Base-by-base conservation (phyloP, 1,284 basidiomycete species). In the Rhodotorula sp. region DNA sequence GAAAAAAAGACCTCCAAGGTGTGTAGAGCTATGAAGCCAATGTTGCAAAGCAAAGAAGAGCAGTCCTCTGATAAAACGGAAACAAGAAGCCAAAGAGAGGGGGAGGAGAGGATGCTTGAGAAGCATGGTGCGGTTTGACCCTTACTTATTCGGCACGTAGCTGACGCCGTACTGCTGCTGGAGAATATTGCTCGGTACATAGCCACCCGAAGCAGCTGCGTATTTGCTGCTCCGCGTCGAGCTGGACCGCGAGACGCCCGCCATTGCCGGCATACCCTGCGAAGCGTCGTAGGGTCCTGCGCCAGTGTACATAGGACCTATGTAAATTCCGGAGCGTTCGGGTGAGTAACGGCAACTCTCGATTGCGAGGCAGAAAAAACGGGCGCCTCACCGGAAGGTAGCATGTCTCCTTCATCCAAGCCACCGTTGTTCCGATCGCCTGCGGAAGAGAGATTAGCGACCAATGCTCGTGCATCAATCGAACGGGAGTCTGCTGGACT, bases 111-210 rank as follows among this genome's bases (percentile, higher is more conserved):
- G 37, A 42, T 42, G 37, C 14, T 42, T 42, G 37, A 42, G 8
- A 2, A 42, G 37, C 37, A 42, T 12, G 37, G 37, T 42, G 37
- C 37, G 37, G 37, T 6, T 17, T 17, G 26, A 24, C 14, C 29
- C 53, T 12, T 54, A 51, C 22, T 51, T 51, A 24, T 51, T 51
- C 26, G 53, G 53, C 12, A 54, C 26, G 33, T 51, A 61, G 14
- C 33, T 30, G 2, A 61, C 49, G 15, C 49, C 61, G 37, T 62
- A 62, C 61, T 62, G 61, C 42, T 42, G 18, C 61, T 53, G 53
- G 37, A 62, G n/a, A 26, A 54, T 26, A 26, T 51, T 54, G 61
- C 61, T 62, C 61, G 61, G 61, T 2, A 62, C 61, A 12, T 62
- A 62, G 17, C 61, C 61, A 8, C 48, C 46, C 6, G 60, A 46